A percentile compares a stretch with the other conserved stretches of the same genome.
Conservation (phyloP, 306 rosid genomes). For the Quercus alba region DNA sequence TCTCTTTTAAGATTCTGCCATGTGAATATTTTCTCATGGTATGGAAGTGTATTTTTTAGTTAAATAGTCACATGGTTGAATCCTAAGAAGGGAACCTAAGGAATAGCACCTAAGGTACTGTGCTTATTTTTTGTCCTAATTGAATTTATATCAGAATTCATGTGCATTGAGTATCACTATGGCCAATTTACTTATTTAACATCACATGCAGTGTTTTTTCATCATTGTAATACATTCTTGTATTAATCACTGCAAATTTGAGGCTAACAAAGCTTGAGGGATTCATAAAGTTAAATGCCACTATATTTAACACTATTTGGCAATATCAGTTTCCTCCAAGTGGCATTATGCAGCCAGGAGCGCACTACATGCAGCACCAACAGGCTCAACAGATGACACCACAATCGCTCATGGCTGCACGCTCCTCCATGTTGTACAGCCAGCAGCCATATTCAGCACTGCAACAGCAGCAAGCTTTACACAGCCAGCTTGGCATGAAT, state of each 20-base stretch:
- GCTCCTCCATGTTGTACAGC: constrained; percentile 79
- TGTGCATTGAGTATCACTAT: too few species aligned
- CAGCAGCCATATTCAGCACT: constrained; percentile 78
- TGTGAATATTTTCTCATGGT: too few species aligned
- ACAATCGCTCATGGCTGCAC: constrained; percentile 84
- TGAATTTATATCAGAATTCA: too few species aligned
- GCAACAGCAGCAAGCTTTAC: constrained; percentile 87
- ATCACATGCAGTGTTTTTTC: not conserved
- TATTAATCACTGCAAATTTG: not conserved
- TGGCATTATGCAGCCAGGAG: constrained; percentile 83
- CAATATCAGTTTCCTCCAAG: constrained; percentile 57
- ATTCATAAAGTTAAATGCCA: not conserved
- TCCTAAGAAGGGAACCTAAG: too few species aligned
- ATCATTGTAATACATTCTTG: not conserved
- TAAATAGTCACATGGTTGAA: too few species aligned
- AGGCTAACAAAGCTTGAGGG: not conserved
- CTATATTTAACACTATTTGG: not conserved
- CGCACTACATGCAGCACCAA: constrained; percentile 85
- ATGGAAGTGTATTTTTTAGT: too few species aligned
- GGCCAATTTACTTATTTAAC: not conserved
- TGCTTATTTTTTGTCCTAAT: too few species aligned
- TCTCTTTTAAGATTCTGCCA: too few species aligned
- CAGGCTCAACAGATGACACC: constrained; percentile 83
- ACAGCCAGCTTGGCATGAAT: constrained; percentile 64
- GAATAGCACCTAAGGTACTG: too few species aligned